Conservation (phyloP, 495 filamentous ascomycete species). For the Aspergillus sparsus region DNA sequence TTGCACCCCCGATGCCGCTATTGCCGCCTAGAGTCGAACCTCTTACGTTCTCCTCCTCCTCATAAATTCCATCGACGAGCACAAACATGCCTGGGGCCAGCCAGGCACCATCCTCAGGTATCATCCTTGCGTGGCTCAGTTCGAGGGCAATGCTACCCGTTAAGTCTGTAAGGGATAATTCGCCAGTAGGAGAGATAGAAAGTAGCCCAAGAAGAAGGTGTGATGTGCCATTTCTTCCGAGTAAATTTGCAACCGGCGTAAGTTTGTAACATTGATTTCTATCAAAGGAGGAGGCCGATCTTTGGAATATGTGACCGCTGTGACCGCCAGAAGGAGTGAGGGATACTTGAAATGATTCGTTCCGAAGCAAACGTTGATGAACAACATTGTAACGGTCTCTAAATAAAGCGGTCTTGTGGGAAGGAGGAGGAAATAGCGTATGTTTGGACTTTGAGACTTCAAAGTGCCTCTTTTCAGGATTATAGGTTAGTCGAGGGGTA, state of each 20-base stretch:
- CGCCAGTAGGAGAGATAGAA: slow-evolving; percentile 77
- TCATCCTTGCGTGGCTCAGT: slow-evolving; percentile 72
- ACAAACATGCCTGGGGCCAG: slow-evolving; percentile 95
- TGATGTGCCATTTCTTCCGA: slow-evolving; percentile 80
- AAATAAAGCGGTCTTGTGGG: slow-evolving; percentile 82
- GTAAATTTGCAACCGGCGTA: slow-evolving; percentile 88
- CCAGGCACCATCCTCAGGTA: slow-evolving; percentile 85
- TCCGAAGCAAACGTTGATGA: slow-evolving; percentile 85
- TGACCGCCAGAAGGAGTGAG: slow-evolving; percentile 48
- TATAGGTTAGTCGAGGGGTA: slow-evolving; percentile 86
- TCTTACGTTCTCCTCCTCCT: slow-evolving; percentile 75
- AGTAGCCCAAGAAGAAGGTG: slow-evolving; percentile 89
- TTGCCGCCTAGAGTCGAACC: slow-evolving; percentile 69
- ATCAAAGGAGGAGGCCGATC: slow-evolving; percentile 56
- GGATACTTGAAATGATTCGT: slow-evolving; percentile 88
- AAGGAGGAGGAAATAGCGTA: slow-evolving; percentile 74
- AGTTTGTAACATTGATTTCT: slow-evolving; percentile 75
- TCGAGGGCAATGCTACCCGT: slow-evolving; percentile 87
- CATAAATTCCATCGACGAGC: slow-evolving; percentile 88
- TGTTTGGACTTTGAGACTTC: slow-evolving; percentile 69
- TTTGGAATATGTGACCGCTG: slow-evolving; percentile 46
- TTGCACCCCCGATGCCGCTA: slow-evolving; percentile 80
- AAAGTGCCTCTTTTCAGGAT: slow-evolving; percentile 86
- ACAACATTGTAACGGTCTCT: slow-evolving; percentile 86
- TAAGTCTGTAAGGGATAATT: slow-evolving; percentile 76